Conservation (phyloP, 805 yeast species). For the Saccharomycopsis selenospora region DNA sequence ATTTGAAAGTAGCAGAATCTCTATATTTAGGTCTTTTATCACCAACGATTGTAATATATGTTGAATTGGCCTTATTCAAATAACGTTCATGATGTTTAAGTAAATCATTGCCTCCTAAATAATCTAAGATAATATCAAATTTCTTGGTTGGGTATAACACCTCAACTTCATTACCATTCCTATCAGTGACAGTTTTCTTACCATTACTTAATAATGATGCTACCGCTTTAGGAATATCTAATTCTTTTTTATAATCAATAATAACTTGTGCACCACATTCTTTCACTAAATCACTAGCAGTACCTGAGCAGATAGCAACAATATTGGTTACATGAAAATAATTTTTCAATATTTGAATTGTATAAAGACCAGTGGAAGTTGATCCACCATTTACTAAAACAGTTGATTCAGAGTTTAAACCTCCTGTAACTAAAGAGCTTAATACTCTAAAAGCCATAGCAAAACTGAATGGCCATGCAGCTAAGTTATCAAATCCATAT, state of each 20-base stretch:
- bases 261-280: conserved; percentile 45
- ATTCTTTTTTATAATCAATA: conserved; percentile 40
- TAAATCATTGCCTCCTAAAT: conserved; percentile 59
- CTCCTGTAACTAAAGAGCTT: conserved; percentile 24
- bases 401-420: conserved; percentile 36
- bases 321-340: conserved; percentile 44
- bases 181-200: conserved; percentile 19
- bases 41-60: conserved; percentile 57
- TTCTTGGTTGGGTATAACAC: conserved; percentile 33
- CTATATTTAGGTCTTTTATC: conserved; percentile 41
- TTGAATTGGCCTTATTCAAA: conserved; percentile 28
- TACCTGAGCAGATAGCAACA: conserved; percentile 51
- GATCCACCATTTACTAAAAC: conserved; percentile 72
- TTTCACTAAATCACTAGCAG: conserved; percentile 38
- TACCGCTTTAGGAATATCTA: conserved; percentile 23
- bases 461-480: conserved; percentile 54
- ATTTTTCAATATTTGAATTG: conserved; percentile 51
- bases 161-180: conserved; percentile 23
- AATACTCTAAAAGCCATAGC: conserved; percentile 54
- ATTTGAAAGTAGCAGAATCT: conserved; percentile 20
- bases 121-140: conserved; percentile 63
- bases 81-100: conserved; percentile 23
- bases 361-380: conserved; percentile 61
- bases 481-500: conserved; percentile 41
- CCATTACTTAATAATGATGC: conserved; percentile 27